Conservation (phyloP, 2,329 filamentous ascomycete genomes). For the Pseudocercospora cruenta region DNA sequence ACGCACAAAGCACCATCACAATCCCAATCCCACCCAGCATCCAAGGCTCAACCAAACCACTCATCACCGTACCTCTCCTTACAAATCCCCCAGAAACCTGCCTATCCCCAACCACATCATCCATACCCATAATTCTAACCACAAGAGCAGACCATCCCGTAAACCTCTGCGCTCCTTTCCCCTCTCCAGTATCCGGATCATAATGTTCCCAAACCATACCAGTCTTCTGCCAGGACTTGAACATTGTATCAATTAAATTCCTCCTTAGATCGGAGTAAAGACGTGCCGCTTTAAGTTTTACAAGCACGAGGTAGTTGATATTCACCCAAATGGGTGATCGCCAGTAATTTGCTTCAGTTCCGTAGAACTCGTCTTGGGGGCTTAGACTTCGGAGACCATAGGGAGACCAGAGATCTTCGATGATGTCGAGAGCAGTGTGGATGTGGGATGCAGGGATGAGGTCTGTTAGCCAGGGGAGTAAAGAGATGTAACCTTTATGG, state of each 20-base stretch:
- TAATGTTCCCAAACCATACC: conserved; percentile 99
- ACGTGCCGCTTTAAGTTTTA: conserved; percentile 74
- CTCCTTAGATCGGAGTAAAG: conserved; percentile 77
- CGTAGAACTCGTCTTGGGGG: conserved; percentile 79
- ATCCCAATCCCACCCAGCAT: too few relatives aligned
- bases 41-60: too few relatives aligned
- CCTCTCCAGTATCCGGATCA: conserved; percentile 85
- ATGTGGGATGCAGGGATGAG: conserved; percentile 75
- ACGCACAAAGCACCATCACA: too few relatives aligned
- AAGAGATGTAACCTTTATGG: conserved; percentile 92
- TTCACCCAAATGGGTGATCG: conserved; percentile 92
- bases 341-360: conserved; percentile 96
- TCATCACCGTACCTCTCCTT: too few relatives aligned
- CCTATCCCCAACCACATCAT: conserved; percentile 58
- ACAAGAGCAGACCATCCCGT: conserved; percentile 97
- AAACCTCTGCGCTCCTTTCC: conserved; percentile 95
- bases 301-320: conserved; percentile 87
- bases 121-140: conserved; percentile 96
- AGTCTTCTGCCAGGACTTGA: conserved; percentile 82
- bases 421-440: conserved; percentile 76
- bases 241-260: conserved; percentile 89
- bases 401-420: conserved; percentile 83
- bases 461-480: conserved; percentile 89
- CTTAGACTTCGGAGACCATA: conserved; percentile 90
- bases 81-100: too few relatives aligned